Conservation (phyloP, 2,329 filamentous ascomycete genomes). For the Gliomastix tumulicola region DNA sequence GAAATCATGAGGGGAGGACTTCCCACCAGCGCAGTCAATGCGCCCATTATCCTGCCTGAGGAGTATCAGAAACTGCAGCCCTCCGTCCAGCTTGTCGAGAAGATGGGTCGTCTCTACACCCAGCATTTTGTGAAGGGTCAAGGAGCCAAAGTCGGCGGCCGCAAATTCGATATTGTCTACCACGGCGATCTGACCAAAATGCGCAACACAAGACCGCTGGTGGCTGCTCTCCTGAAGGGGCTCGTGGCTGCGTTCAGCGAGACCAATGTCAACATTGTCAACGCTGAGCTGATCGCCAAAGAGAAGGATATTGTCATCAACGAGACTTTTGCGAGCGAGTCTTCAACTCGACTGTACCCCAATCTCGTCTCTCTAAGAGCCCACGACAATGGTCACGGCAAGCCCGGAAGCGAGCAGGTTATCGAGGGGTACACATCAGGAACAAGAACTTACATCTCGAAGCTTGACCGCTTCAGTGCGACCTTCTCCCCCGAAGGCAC, state of each 20-base stretch:
- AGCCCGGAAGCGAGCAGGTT: slow-evolving; percentile 26
- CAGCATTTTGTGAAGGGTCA: slow-evolving; percentile 56
- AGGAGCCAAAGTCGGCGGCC: slow-evolving; percentile 46
- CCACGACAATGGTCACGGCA: slow-evolving; percentile 19
- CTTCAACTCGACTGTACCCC: slow-evolving; percentile 57
- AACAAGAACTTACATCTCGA: slow-evolving; percentile 60
- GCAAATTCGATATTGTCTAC: slow-evolving; percentile 70
- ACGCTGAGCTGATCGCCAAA: slow-evolving; percentile 67
- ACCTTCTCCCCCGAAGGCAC: slow-evolving; percentile 69
- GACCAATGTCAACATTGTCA: slow-evolving; percentile 73
- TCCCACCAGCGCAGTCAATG: slow-evolving; percentile 72
- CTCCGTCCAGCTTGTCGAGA: slow-evolving; percentile 69
- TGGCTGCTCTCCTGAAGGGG: slow-evolving; percentile 73
- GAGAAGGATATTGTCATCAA: slow-evolving; percentile 74
- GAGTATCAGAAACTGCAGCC: slow-evolving; percentile 74
- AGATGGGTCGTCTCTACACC: slow-evolving; percentile 72
- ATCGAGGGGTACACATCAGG: slow-evolving; percentile 63
- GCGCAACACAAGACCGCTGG: slow-evolving; percentile 70
- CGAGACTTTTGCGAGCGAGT: slow-evolving; percentile 57
- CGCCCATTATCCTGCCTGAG: slow-evolving; percentile 72
- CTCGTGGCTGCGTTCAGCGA: slow-evolving; percentile 64
- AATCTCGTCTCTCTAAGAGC: slow-evolving; percentile 66
- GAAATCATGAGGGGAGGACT: slow-evolving; percentile 66
- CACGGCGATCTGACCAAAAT: slow-evolving; percentile 67
- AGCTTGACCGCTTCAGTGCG: slow-evolving; percentile 66